These are phyloP conservation scores for Kodamaea plutei DNA, from an alignment of 1,139 yeast genomes.

Conservation along the genomic window DNA sequence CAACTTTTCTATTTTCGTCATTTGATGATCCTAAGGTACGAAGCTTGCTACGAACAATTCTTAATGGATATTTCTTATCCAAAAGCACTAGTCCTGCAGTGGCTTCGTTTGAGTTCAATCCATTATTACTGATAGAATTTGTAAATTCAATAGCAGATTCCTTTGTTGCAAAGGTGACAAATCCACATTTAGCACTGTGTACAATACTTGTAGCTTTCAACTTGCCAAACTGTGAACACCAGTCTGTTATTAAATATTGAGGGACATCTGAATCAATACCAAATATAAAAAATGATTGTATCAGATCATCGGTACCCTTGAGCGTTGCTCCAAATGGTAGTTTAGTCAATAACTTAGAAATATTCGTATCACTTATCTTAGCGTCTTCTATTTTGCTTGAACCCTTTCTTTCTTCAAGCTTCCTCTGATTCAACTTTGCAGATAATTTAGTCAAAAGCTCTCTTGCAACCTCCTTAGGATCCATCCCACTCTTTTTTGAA, in stretches of 20 bases:
- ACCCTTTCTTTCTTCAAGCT: slow-evolving; percentile 7
- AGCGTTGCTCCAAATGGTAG: slow-evolving; percentile 61
- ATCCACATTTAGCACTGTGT: slow-evolving; percentile 66
- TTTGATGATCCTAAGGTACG: slow-evolving; percentile 44
- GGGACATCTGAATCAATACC: slow-evolving; percentile 69
- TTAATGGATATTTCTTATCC: slow-evolving; percentile 40
- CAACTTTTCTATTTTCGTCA: slow-evolving; percentile 49
- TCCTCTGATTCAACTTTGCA: slow-evolving; percentile 24
- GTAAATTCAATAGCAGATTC: slow-evolving; percentile 56
- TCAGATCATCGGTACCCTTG: slow-evolving; percentile 36
- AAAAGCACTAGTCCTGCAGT: slow-evolving; percentile 36
- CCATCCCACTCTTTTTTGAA: slow-evolving; percentile 13
- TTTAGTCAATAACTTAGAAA: slow-evolving; percentile 47
- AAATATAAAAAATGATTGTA: slow-evolving; percentile 63
- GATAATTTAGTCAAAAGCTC: slow-evolving; percentile 40
- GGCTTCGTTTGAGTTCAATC: slow-evolving; percentile 22
- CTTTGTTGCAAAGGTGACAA: slow-evolving; percentile 48
- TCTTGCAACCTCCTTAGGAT: slow-evolving; percentile 24
- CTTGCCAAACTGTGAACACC: slow-evolving; percentile 43
- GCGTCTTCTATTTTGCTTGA: slow-evolving; percentile 11
- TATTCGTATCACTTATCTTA: slow-evolving; percentile 35
- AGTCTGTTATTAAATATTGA: slow-evolving; percentile 52
- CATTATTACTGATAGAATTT: slow-evolving; percentile 23
- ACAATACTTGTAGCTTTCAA: slow-evolving; percentile 49
- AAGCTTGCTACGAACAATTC: slow-evolving; percentile 67